Conservation (phyloP, 2,329 filamentous ascomycete species). For the Colletotrichum destructivum region DNA sequence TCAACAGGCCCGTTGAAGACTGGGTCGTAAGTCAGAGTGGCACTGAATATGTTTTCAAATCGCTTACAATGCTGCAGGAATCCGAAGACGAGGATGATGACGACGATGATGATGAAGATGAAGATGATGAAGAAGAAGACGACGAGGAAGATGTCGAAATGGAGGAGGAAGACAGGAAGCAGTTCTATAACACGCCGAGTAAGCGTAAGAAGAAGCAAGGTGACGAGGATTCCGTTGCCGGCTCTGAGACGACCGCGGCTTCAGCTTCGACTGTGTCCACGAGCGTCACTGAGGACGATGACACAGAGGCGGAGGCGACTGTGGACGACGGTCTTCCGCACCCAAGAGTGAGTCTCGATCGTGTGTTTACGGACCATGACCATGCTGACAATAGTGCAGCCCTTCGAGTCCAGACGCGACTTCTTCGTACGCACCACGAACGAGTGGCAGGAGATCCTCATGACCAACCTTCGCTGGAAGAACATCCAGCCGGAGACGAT, state of each 20-base stretch:
- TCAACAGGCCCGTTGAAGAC: slow-evolving; percentile 85
- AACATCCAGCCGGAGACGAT: slow-evolving; percentile 77
- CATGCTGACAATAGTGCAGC: slow-evolving; percentile 61
- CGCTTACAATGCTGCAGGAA: slow-evolving; percentile 58
- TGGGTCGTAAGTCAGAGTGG: slow-evolving; percentile 76
- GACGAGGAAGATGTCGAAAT: slow-evolving; percentile 65
- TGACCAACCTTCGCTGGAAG: slow-evolving; percentile 81
- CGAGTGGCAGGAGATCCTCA: slow-evolving; percentile 91
- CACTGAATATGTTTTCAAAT: slow-evolving; percentile 47
- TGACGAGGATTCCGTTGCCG: slow-evolving; percentile 52
- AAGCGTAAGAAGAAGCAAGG: slow-evolving; percentile 71
- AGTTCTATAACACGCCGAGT: slow-evolving; percentile 64
- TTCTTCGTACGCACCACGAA: slow-evolving; percentile 92
- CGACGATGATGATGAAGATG: slow-evolving; percentile 70
- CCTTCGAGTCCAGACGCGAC: slow-evolving; percentile 91
- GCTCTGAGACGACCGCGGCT: slow-evolving; percentile 47
- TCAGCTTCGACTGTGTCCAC: slow-evolving; percentile 48
- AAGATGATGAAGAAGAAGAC: slow-evolving; percentile 67
- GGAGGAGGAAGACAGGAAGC: slow-evolving; percentile 61
- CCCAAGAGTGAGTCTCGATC: slow-evolving; percentile 62
- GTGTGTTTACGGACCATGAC: neutral
- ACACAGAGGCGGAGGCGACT: slow-evolving; percentile 64
- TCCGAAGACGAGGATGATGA: slow-evolving; percentile 73
- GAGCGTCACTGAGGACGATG: slow-evolving; percentile 58
- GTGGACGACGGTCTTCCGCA: slow-evolving; percentile 85